These are phyloP conservation scores for Strobilomyces echinocephalus DNA, from an alignment of 768 basidiomycete species.

Conservation along the genomic window DNA sequence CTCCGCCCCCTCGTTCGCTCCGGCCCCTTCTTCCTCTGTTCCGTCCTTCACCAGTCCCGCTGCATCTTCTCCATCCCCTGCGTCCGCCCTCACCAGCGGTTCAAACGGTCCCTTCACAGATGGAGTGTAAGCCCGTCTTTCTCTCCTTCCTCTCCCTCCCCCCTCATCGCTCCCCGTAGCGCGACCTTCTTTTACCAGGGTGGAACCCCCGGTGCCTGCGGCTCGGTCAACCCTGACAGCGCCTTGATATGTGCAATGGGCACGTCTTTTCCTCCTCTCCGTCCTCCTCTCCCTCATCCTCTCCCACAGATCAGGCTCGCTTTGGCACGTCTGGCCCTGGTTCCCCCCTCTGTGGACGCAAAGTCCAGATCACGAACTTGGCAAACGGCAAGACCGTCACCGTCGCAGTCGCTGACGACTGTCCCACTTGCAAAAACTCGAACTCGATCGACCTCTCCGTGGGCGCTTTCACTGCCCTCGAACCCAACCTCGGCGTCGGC, in stretches of 20 bases:
- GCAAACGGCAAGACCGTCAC: constrained; percentile 47
- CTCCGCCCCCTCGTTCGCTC: neutral
- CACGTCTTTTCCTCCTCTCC: constrained; percentile 24
- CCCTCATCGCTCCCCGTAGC: constrained; percentile 27
- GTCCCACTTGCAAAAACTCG: constrained; percentile 65
- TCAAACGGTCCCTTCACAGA: constrained; percentile 24
- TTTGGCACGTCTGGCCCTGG: constrained; percentile 44
- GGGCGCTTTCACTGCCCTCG: constrained; percentile 59
- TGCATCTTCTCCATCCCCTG: neutral
- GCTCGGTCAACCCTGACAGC: constrained; percentile 49
- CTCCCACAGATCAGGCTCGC: constrained; percentile 40
- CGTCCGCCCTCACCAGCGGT: constrained; percentile 10
- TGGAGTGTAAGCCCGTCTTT: constrained; percentile 40
- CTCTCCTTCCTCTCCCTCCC: neutral
- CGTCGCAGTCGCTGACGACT: constrained; percentile 72
- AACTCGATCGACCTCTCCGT: constrained; percentile 74
- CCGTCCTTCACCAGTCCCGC: neutral
- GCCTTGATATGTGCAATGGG: constrained; percentile 62
- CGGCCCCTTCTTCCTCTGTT: neutral
- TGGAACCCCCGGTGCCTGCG: constrained; percentile 78
- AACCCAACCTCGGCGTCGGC: constrained; percentile 44
- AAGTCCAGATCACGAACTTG: constrained; percentile 59
- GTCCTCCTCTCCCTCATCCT: neutral
- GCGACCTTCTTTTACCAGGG: constrained; percentile 70
- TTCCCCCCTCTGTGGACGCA: constrained; percentile 62